Conservation (phyloP, 257 asterid genomes). For the Solanum appendiculatum region DNA sequence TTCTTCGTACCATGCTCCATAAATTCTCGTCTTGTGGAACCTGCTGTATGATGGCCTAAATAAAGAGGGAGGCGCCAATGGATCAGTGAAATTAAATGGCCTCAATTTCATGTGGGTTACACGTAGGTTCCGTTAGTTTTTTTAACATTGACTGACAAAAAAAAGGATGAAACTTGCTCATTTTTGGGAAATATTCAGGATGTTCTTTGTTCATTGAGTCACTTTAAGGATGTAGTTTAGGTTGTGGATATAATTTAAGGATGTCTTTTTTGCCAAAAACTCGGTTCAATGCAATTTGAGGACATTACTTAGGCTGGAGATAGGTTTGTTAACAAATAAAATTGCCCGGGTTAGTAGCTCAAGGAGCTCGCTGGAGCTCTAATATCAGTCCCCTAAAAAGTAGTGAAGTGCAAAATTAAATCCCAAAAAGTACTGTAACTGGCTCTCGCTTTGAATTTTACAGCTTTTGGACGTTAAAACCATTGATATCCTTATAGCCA, state of each 20-base stretch:
- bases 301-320: neutral
- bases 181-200: neutral
- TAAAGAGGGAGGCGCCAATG: neutral
- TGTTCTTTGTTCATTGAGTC: neutral
- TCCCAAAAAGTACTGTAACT: neutral
- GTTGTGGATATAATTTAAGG: neutral
- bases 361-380: neutral
- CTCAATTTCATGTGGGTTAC: neutral
- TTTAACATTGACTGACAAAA: neutral
- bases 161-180: neutral
- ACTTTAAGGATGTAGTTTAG: neutral
- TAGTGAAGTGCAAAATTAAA: neutral
- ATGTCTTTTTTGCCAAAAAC: neutral
- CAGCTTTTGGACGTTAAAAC: neutral
- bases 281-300: neutral
- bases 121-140: neutral
- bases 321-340: neutral
- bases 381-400: neutral
- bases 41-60: neutral
- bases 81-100: neutral
- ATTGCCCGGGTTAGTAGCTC: neutral
- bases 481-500: neutral
- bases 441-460: neutral
- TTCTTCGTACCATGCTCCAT: neutral
- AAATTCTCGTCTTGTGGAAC: neutral